Base-by-base conservation (phyloP, 495 filamentous ascomycete species). In the Gamarada debralockiae region DNA sequence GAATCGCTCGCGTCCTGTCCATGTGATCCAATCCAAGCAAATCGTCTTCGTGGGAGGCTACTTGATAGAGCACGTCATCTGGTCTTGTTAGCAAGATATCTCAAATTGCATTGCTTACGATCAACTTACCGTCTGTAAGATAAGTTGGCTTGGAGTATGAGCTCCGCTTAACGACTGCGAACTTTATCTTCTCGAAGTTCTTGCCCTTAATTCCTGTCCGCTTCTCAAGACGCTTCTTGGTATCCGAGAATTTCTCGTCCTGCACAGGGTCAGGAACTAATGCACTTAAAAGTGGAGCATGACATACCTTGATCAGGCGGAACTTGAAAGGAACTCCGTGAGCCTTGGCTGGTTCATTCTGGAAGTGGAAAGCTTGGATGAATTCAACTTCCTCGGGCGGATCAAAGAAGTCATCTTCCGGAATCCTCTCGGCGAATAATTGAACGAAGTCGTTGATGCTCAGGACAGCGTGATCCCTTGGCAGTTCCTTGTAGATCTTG, bases 171-270 rank as follows among this genome's bases (percentile, higher is more conserved):
- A 97, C 77, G 39, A 96, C 70, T 4, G 90, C 89, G 73, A 99
- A 97, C 69, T 92, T 96, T 66, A 97, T 91, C 76, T 97, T 99
- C 69, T 99, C 93, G 57, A 97, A 93, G 50, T 89, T 89, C 74
- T 97, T 97, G 57, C 93, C 93, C 72, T 96, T 97, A 66, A 99
- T 83, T 12, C 91, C 91, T 2, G 88, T 95, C 43, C 93, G 80
- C 64, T 88, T 89, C 59, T 90, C 89, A 2, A 99, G 75, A 20
- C 93, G 83, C 61, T 92, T 84, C 72, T 91, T 95, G 45, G 93
- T 97, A 25, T 97, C 86, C 34, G 84, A 81, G 72, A 97, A 99
- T 31, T 75, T 69, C 64, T 98, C 93, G 18, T 39, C 56, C 52
- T 60, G 24, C 13, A 31, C 5, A 45, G 22, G 17, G 5, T 52